Base-by-base conservation (phyloP, 257 asterid genomes). In the Petrea volubilis region DNA sequence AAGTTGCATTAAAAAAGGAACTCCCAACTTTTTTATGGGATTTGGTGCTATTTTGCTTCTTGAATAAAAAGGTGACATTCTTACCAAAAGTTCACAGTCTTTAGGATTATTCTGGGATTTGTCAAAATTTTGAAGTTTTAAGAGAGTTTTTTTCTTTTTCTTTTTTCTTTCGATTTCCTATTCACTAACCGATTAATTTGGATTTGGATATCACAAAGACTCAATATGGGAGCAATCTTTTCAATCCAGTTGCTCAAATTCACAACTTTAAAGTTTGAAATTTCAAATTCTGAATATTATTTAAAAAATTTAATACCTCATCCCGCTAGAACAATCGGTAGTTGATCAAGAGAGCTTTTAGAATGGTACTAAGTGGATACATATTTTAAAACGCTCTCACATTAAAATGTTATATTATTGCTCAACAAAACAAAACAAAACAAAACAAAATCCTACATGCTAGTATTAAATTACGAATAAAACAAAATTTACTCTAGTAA, bases 1-100 rank as follows among this genome's bases (percentile, higher is more conserved):
- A 68, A 55, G 64, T 72, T 9, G 33, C 56, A 50, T 70, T n/a
- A 55, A 73, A 59, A 64, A 67, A 64, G 38, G 59, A 78, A 58
- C 69, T 68, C 61, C 57, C 33, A 56, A 55, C 78, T 72, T 81
- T 81, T 82, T 75, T 27, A 61, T 77, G 78, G 87, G 75, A 70
- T 28, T 34, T 51, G 29, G 81, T 80, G 87, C 72, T 44, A 63
- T 73, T 73, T 58, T 4, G 51, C 60, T 71, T 59, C 34, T 34
- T 75, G 24, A 56, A 21, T 47, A 44, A 67, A 43, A 38, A 50
- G 9, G 43, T 74, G 8, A 70, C 67, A 64, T 70, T 55, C 82
- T 46, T 68, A 64, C 74, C 46, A 69, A 79, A 79, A 76, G 82
- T 49, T 73, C 55, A 5, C 18, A 34, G 67, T 72, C 75, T 75